Base-by-base conservation (phyloP, 345 rosid species). In the Raphanus sativus region DNA sequence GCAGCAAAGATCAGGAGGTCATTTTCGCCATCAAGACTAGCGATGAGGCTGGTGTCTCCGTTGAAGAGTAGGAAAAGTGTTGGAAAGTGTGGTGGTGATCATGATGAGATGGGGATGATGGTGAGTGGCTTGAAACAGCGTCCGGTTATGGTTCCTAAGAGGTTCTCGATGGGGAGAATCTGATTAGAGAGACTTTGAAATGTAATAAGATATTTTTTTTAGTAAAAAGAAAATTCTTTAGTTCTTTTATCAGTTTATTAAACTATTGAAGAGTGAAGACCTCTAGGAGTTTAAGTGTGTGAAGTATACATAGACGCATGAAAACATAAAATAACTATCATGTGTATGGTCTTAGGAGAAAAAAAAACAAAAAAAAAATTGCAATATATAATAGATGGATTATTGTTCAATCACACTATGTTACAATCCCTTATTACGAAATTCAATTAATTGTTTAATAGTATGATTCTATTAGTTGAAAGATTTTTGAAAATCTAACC, bases 21-120 rank as follows among this genome's bases (percentile, higher is more conserved):
- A 13, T 89, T 92, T 83, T 95, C 98, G 5, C 99, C 96, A 50
- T 86, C 98, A 10, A 86, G 87, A 55, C 56, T 95, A 79, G 94
- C 93, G 4, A 87, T 59, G 81, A 87, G 88, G 76, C 68, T 95
- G 77, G 84, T 86, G 21, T 92, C 98, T 63, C 98, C 98, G 30
- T 67, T 88, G 88, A 95, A 89, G 85, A 83, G 86, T 80, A 87
- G 89, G 69, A 95, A 83, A 83, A 73, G 65, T 65, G 81, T 87
- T n/a, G 84, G 77, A 45, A 87, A 77, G 71, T 70, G 56, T 73
- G 86, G 56, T 73, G 86, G 85, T 80, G 89, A 48, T 13, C 6
- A 82, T 62, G 29, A 36, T 36, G 75, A 61, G 61, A 63, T 48
- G 65, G 59, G 62, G 24, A 40, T 56, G 56, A 70, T 75, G 75